phyloP scores from a whole-genome alignment of 306 rosid species.

The Sophora flavescens region DNA sequence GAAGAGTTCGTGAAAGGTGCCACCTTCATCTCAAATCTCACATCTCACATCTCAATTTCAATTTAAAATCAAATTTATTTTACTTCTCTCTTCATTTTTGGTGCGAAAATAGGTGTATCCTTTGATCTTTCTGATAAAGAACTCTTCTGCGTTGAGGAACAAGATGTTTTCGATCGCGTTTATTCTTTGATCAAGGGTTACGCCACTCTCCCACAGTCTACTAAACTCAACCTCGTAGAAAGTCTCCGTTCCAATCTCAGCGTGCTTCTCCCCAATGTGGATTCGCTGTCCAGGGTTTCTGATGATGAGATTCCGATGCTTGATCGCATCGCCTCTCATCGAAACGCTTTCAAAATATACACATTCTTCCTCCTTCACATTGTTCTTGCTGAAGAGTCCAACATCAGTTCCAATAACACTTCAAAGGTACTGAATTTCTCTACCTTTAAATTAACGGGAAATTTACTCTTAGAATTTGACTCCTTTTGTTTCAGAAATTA shows the following conservation, averaged over 20 bases:
- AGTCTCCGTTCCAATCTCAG: slow-evolving; percentile 87
- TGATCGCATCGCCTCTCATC: slow-evolving; percentile 76
- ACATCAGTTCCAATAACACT: slow-evolving; percentile 43
- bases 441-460: not conserved
- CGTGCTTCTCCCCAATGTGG: slow-evolving; percentile 93
- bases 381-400: slow-evolving; percentile 68
- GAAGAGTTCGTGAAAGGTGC: slow-evolving; percentile 95
- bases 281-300: slow-evolving; percentile 73
- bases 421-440: slow-evolving; percentile 57
- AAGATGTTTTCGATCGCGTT: slow-evolving; percentile 83
- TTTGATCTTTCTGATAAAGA: slow-evolving; percentile 94
- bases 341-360: slow-evolving; percentile 88
- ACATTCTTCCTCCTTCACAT: slow-evolving; percentile 71
- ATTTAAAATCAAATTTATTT: too few species aligned
- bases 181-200: slow-evolving; percentile 73
- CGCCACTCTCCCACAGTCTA: slow-evolving; percentile 60
- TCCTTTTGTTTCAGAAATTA: too few species aligned
- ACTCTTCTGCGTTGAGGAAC: slow-evolving; percentile 79
- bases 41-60: not conserved
- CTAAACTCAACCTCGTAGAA: slow-evolving; percentile 77
- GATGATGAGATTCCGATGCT: slow-evolving; percentile 53
- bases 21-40: not conserved
- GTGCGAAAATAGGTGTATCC: slow-evolving; percentile 62
- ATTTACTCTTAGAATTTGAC: too few species aligned
- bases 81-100: not conserved